Conservation (phyloP, 495 filamentous ascomycete genomes). For the Penicillium psychrofluorescens region DNA sequence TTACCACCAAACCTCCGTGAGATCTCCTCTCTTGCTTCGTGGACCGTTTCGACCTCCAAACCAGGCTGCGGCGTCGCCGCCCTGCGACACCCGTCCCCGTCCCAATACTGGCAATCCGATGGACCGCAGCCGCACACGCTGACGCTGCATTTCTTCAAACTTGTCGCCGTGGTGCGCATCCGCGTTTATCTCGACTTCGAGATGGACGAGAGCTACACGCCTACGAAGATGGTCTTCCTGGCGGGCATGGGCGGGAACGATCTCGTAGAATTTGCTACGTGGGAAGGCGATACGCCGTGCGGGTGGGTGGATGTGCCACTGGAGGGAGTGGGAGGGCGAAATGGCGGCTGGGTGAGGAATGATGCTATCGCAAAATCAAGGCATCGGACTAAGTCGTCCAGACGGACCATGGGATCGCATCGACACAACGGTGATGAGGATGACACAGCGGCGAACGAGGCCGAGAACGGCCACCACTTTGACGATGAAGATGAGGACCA, state of each 20-base stretch:
- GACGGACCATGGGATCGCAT: too few relatives aligned
- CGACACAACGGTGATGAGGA: neutral
- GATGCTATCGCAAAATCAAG: constrained; percentile 4
- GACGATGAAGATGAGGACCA: too few relatives aligned
- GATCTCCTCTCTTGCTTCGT: constrained; percentile 89
- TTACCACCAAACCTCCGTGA: constrained; percentile 59
- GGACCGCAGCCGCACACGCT: constrained; percentile 93
- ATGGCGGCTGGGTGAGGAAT: constrained; percentile 29
- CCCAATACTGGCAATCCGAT: constrained; percentile 93
- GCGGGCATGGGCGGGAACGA: constrained; percentile 86
- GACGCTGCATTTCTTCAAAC: constrained; percentile 90
- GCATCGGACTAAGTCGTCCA: neutral
- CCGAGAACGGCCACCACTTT: constrained; percentile 14
- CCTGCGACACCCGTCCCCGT: constrained; percentile 69
- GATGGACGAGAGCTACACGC: constrained; percentile 93
- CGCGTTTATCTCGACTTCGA: constrained; percentile 87
- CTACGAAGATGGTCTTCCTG: constrained; percentile 77
- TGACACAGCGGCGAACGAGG: constrained; percentile 2
- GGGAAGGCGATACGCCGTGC: constrained; percentile 67
- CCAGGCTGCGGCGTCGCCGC: constrained; percentile 84
- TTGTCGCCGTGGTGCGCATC: constrained; percentile 75
- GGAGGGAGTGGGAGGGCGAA: constrained; percentile 51
- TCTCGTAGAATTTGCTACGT: constrained; percentile 70
- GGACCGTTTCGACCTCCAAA: constrained; percentile 86
- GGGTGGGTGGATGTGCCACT: constrained; percentile 88